Conservation (phyloP, 176 grass and related monocot genomes). For the Thinopyrum elongatum region DNA sequence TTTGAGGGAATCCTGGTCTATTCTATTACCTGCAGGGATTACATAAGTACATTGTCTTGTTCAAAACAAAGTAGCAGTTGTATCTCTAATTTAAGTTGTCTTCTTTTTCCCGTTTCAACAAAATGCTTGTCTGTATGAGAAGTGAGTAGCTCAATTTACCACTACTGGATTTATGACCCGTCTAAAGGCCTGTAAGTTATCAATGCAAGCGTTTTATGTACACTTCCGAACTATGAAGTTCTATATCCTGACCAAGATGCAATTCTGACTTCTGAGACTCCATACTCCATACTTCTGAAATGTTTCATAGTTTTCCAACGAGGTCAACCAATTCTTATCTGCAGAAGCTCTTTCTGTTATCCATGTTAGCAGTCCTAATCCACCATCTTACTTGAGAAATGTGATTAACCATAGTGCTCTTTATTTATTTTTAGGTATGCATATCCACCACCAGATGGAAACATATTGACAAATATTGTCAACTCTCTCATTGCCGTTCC, state of each 20-base stretch:
- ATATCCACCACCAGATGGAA: constrained; percentile 90
- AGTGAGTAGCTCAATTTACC: background rate
- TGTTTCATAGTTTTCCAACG: background rate
- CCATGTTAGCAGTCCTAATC: background rate
- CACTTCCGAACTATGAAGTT: background rate
- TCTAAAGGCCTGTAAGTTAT: background rate
- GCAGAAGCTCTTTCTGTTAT: background rate
- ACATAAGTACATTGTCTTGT: no score
- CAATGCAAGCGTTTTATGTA: background rate
- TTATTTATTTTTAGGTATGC: constrained; percentile 61
- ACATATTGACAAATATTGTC: constrained; percentile 93
- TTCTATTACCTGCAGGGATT: background rate
- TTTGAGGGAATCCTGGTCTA: no score
- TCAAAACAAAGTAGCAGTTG: no score
- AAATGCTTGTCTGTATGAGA: background rate
- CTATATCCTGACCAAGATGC: background rate
- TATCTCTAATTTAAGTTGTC: background rate
- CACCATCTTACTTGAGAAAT: background rate
- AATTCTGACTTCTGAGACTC: background rate
- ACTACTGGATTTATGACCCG: background rate
- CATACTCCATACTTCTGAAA: background rate
- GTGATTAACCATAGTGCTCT: background rate
- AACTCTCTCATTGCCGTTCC: constrained; percentile 90
- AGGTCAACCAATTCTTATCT: background rate
- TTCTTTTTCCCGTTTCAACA: background rate